These are phyloP conservation scores for Agrocybe praecox DNA, from an alignment of 768 basidiomycete genomes.

Conservation along the genomic window DNA sequence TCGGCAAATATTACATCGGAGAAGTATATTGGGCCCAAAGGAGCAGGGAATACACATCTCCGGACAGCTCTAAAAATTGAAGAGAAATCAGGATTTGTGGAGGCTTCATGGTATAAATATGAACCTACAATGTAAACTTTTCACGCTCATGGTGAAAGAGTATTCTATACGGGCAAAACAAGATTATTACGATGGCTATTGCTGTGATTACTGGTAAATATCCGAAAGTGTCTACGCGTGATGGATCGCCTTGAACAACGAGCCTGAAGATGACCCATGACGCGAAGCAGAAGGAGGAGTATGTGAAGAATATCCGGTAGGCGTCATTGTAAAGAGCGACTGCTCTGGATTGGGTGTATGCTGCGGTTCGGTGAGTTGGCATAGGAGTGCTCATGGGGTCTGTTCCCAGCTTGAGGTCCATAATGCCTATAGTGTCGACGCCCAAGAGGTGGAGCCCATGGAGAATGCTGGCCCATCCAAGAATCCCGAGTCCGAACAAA, in stretches of 20 bases:
- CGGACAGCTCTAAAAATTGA: slow-evolving; percentile 56
- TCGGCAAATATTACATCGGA: slow-evolving; percentile 94
- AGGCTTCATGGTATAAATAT: slow-evolving; percentile 7
- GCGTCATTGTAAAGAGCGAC: slow-evolving; percentile 55
- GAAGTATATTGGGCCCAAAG: slow-evolving; percentile 72
- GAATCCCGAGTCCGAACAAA: slow-evolving; percentile 75
- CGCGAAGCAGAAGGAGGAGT: slow-evolving; percentile 58
- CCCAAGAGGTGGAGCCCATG: slow-evolving; percentile 78
- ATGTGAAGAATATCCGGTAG: slow-evolving; percentile 69
- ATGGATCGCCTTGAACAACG: slow-evolving; percentile 56
- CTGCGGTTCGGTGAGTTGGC: slow-evolving; percentile 27
- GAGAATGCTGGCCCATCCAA: slow-evolving; percentile 93
- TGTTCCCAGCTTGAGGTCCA: slow-evolving; percentile 61
- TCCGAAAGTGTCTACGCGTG: slow-evolving; percentile 73
- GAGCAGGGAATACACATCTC: slow-evolving; percentile 73
- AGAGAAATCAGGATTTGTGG: background rate
- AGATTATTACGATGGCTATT: slow-evolving; percentile 53
- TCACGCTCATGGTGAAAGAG: slow-evolving; percentile 73
- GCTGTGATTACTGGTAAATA: slow-evolving; percentile 73
- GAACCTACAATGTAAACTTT: slow-evolving; percentile 75
- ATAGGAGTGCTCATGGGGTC: slow-evolving; percentile 25
- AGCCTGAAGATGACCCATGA: slow-evolving; percentile 74
- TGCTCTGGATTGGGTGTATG: slow-evolving; percentile 38
- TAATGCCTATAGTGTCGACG: slow-evolving; percentile 69
- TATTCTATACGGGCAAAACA: slow-evolving; percentile 71